phyloP scores from a whole-genome alignment of 768 basidiomycete genomes.

The Tricholoma matsutake region DNA sequence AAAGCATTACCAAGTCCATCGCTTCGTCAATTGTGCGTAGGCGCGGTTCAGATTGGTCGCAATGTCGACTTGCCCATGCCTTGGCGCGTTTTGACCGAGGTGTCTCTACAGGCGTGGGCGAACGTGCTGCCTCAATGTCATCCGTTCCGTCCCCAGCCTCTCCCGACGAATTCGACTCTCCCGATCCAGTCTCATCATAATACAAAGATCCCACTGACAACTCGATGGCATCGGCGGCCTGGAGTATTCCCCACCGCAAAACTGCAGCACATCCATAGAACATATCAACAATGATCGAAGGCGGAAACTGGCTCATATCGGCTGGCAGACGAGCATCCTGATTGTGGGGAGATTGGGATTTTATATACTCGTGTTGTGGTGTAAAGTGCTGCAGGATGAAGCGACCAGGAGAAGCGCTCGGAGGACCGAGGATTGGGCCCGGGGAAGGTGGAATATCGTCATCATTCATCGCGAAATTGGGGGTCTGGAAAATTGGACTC shows the following conservation, averaged over 20 bases:
- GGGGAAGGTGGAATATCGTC: not conserved
- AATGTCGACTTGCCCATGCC: not conserved
- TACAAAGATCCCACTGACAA: not conserved
- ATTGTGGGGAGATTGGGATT: not conserved
- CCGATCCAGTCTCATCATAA: not conserved
- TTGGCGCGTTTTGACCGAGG: not conserved
- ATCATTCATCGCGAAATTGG: not conserved
- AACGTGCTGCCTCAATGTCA: not conserved
- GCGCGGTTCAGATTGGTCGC: not conserved
- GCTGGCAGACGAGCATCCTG: conserved; percentile 3
- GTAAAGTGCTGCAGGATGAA: conserved; percentile 5
- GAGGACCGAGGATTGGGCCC: not conserved
- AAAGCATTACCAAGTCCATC: conserved; percentile 1
- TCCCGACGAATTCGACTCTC: not conserved
- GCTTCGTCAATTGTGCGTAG: not conserved
- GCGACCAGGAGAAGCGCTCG: conserved; percentile 3
- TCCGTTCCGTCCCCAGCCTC: not conserved
- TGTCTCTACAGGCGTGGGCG: not conserved
- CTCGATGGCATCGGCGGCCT: not conserved
- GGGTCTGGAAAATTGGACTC: conserved; percentile 2
- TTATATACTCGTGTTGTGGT: not conserved
- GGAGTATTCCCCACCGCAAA: not conserved
- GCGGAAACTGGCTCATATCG: conserved; percentile 5
- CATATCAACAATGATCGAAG: conserved; percentile 5
- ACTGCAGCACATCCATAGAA: conserved; percentile 6